phyloP scores from a whole-genome alignment of 2,329 filamentous ascomycete species.

The Eurotiales sp. region DNA sequence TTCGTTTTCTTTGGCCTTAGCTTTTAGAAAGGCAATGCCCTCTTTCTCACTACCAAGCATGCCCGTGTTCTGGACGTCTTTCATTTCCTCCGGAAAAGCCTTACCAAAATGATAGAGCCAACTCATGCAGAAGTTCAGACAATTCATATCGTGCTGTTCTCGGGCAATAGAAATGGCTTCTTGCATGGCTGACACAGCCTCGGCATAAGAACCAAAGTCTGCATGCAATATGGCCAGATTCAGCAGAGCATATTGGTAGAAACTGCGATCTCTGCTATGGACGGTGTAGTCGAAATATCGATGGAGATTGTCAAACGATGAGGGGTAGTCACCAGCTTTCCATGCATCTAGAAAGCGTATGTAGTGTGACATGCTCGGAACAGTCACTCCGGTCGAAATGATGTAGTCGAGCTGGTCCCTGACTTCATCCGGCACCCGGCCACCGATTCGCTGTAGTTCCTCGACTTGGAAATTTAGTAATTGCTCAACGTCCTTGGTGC shows the following conservation, averaged over 20 bases:
- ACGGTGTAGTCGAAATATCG: slow-evolving; percentile 97
- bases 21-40: slow-evolving; percentile 75
- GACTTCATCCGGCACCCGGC: slow-evolving; percentile 71
- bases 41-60: slow-evolving; percentile 77
- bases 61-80: slow-evolving; percentile 64
- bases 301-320: slow-evolving; percentile 85
- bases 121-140: slow-evolving; percentile 90
- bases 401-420: slow-evolving; percentile 67
- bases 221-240: slow-evolving; percentile 91
- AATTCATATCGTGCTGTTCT: slow-evolving; percentile 87
- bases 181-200: slow-evolving; percentile 90
- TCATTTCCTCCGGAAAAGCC: slow-evolving; percentile 72
- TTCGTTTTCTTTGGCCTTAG: slow-evolving; percentile 78
- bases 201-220: slow-evolving; percentile 86
- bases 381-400: slow-evolving; percentile 61
- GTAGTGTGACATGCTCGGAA: slow-evolving; percentile 73
- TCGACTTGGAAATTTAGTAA: slow-evolving; percentile 85
- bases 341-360: slow-evolving; percentile 87
- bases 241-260: slow-evolving; percentile 92
- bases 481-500: slow-evolving; percentile 74
- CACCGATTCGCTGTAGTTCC: slow-evolving; percentile 79
- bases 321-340: slow-evolving; percentile 84
- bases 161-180: slow-evolving; percentile 92
- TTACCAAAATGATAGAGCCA: slow-evolving; percentile 96
- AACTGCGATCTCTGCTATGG: slow-evolving; percentile 74